A percentile compares a stretch with the other conserved stretches of the same genome.
Conservation (phyloP, 257 asterid species). For the Solanum okadae region DNA sequence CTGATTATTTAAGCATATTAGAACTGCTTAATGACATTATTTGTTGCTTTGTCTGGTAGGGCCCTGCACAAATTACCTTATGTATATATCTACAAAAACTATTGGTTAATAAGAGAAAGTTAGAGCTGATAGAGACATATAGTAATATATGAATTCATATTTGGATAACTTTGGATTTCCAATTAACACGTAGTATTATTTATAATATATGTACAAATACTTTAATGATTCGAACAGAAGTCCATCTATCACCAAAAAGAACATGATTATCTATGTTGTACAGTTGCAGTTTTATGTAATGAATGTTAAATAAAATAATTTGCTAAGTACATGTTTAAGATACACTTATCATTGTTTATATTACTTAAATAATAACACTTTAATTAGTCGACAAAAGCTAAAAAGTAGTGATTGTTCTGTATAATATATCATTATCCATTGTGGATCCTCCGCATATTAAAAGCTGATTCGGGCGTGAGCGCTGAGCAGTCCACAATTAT, state of each 20-base stretch:
- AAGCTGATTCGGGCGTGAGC: not conserved
- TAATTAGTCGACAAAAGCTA: not conserved
- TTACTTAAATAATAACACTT: not conserved
- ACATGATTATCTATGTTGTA: not conserved
- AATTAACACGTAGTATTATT: not conserved
- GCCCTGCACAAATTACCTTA: not conserved
- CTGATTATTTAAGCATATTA: not conserved
- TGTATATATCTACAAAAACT: slow-evolving; percentile 2
- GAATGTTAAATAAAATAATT: not conserved
- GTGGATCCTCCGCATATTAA: not conserved
- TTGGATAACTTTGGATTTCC: not conserved
- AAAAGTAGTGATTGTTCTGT: not conserved
- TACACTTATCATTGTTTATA: not conserved
- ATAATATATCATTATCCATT: not conserved
- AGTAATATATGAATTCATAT: not conserved
- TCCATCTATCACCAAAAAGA: not conserved
- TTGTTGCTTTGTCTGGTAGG: not conserved
- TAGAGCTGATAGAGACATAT: not conserved
- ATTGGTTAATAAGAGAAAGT: not conserved
- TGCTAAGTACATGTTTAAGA: not conserved
- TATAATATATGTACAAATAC: not conserved
- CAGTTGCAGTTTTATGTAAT: not conserved
- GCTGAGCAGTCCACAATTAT: not conserved
- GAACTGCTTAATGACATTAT: not conserved
- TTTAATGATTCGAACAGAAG: not conserved